Evolutionary conservation across 441 rosid genomes (phyloP), one percentile per base, ranked within the genome.

Genomic region (Rhodomyrtus psidioides): DNA sequence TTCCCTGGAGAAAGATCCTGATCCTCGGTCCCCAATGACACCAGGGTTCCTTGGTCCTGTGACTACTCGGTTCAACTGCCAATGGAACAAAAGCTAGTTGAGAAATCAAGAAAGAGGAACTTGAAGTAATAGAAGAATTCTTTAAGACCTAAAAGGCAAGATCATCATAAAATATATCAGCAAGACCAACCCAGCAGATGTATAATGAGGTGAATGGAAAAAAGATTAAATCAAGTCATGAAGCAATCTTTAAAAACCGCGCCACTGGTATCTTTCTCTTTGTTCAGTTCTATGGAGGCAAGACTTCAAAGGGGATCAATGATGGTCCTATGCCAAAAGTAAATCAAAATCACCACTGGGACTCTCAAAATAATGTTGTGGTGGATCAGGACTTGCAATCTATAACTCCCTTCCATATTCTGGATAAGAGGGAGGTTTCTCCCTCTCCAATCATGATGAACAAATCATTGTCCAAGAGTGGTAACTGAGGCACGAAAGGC

Each of bases 1-100:
- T 94, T 96, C 99, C 89, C 99, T 93, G 53, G 99, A 97, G 90
- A 97, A 96, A 14, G 99, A 96, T 54, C 98, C 98, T 56, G 99
- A 95, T 88, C 96, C 94, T 91, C 98, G 91, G 83, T 96, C 99
- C 84, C 99, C 99, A 84, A 96, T 97, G 42, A 97, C 97, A 86
- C 99, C 98, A 51, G 93, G 96, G 90, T 95, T 93, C 90, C 94
- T 94, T 82, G 99, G 99, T 79, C 99, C 99, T 2, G 95, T 90
- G 28, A 97, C 98, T 90, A 91, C 94, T 90, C 98, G 93, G 90
- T 96, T 97, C 92, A 97, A 90, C 99, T 97, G 93, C 87, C 56
- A 1, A 34, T 17, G 62, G 59, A 53, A 30, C 46, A 82, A 21
- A 55, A 82, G 2, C 7, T 21, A 55, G 10, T 82, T 28, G 59